Evolutionary conservation across 306 rosid genomes (phyloP), one percentile per base, ranked within the genome.

Genomic region (Prunus mongolica): DNA sequence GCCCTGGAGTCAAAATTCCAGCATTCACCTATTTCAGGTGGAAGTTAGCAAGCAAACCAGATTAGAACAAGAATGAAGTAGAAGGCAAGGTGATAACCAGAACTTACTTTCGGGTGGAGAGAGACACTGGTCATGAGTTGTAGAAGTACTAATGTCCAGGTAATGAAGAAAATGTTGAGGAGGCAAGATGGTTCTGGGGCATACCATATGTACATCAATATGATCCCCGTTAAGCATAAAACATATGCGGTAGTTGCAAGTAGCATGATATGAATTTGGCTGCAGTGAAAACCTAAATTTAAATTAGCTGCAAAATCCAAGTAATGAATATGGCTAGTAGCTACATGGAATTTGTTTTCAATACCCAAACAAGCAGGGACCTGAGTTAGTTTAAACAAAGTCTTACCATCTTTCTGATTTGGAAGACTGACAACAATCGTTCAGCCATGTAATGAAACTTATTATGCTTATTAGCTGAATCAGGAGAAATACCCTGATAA

Each of bases 51-150:
- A 73, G 25, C 55, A 56, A 79, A 55, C 73, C 62, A 65, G 71
- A 25, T 63, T 20, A 4, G 60, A 24, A 73, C 62, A 60, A 46
- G 69, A 67, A 66, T 32, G 65, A 85, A 75, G 32, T 18, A 25
- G 25, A 55, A 65, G 52, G 73, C 38, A 45, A 32, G 20, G 56
- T 50, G 19, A 62, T 52, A 38, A 34, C 12, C 24, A 69, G 64
- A 76, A 50, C 90, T 75, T 78, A 92, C 99, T 82, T 91, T 92
- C 54, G 98, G 93, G 87, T 91, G 98, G 44, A 92, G 89, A 72
- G 99, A 96, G 65, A 91, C 98, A 47, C 90, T 92, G 73, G 90
- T 96, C 96, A 96, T 96, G 80, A 96, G 86, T 85, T 91, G 98
- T 64, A 96, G 89, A 66, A 96, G 93, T 47, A 92, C 96, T 19